Evolutionary conservation across 2,329 filamentous ascomycete genomes (phyloP).

Genomic region (Arthrobotrys megalospora): DNA sequence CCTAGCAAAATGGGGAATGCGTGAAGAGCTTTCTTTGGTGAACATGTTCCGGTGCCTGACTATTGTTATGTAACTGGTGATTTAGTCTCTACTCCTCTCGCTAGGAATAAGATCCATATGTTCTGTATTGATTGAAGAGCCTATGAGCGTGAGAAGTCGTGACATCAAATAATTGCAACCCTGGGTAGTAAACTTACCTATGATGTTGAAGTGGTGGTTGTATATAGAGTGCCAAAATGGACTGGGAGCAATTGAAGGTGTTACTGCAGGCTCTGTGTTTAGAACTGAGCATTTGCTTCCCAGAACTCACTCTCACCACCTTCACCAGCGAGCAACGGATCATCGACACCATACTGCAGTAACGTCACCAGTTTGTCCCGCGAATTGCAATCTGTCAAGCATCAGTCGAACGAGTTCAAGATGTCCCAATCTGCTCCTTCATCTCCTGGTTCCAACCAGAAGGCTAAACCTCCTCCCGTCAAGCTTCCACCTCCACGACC

Average conservation of each 20-base stretch:
- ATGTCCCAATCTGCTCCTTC: constrained; percentile 14
- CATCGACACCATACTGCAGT: neutral
- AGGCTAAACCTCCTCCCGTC: neutral
- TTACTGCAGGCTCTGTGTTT: neutral
- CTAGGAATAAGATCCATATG: too few species aligned
- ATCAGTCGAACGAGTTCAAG: neutral
- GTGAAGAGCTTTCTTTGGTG: too few species aligned
- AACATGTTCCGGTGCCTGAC: too few species aligned
- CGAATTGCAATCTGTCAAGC: neutral
- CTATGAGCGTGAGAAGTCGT: too few species aligned
- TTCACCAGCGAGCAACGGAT: neutral
- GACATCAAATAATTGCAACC: too few species aligned
- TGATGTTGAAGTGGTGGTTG: too few species aligned
- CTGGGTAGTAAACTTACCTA: too few species aligned
- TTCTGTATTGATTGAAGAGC: too few species aligned
- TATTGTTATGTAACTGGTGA: too few species aligned
- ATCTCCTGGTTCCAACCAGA: neutral
- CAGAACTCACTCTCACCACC: neutral
- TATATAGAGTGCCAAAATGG: too few species aligned
- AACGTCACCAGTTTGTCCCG: neutral
- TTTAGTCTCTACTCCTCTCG: too few species aligned
- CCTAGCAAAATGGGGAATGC: too few species aligned
- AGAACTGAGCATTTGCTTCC: neutral
- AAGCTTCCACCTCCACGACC: constrained; percentile 2
- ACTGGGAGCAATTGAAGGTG: neutral